phyloP scores from a whole-genome alignment of 257 asterid genomes.

The Sherardia arvensis region DNA sequence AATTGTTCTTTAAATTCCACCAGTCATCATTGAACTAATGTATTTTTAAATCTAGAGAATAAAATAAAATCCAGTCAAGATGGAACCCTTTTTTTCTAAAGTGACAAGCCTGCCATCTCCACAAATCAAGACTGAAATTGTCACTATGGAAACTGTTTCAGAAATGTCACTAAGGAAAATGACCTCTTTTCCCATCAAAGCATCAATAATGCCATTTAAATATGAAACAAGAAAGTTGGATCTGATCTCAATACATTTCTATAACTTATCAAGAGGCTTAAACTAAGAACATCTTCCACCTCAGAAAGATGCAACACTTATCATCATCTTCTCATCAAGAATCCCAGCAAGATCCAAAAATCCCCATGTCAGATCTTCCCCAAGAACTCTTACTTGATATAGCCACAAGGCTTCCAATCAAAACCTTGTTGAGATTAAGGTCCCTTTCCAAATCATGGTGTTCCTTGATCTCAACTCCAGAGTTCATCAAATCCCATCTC shows the following conservation, averaged over 20 bases:
- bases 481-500: conserved; percentile 1
- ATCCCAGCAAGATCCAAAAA: background rate
- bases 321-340: background rate
- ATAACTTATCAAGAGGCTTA: background rate
- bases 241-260: background rate
- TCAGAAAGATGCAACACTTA: background rate
- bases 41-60: no score
- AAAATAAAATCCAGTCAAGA: no score
- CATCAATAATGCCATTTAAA: no score
- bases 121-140: no score
- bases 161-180: no score
- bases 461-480: background rate
- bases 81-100: no score
- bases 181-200: no score
- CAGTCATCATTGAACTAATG: no score
- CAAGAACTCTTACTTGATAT: background rate
- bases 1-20: no score
- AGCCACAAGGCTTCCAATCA: background rate
- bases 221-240: no score
- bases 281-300: background rate
- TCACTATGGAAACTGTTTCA: no score
- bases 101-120: no score
- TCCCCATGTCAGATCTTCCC: background rate
- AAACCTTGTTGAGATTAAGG: background rate
- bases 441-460: background rate